These are phyloP conservation scores for Anastatica hierochuntica DNA, from an alignment of 345 rosid genomes.

Conservation along the genomic window DNA sequence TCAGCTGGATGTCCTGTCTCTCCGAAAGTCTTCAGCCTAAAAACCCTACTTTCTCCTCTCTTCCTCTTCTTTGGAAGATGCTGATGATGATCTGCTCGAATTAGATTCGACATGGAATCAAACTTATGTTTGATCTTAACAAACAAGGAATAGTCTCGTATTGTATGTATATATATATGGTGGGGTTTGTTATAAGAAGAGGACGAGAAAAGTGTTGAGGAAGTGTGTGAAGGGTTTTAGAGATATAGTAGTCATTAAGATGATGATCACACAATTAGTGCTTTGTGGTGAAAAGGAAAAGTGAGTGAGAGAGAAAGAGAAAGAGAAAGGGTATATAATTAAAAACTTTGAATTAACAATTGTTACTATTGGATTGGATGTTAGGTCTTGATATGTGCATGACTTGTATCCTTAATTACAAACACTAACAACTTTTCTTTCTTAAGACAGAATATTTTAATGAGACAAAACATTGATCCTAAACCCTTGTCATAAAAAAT, in stretches of 20 bases:
- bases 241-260: conserved; percentile 31
- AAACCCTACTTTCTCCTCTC: conserved; percentile 58
- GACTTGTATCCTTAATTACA: conserved; percentile 12
- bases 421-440: conserved; percentile 7
- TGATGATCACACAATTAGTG: conserved; percentile 30
- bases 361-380: conserved; percentile 20
- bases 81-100: conserved; percentile 11
- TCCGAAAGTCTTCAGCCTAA: conserved; percentile 65
- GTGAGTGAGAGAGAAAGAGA: conserved; percentile 26
- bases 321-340: conserved; percentile 17
- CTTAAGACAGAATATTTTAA: background rate
- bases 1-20: conserved; percentile 62
- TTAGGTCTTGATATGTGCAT: conserved; percentile 27
- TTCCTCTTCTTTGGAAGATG: conserved; percentile 50
- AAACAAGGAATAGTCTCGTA: no score
- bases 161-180: background rate
- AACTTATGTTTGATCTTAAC: no score
- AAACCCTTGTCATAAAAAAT: background rate
- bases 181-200: conserved; percentile 18
- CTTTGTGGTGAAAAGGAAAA: conserved; percentile 18
- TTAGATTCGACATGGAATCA: conserved; percentile 18
- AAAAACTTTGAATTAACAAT: conserved; percentile 14
- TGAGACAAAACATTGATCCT: no score
- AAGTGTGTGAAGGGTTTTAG: conserved; percentile 27
- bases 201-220: conserved; percentile 15